Base-by-base conservation (phyloP, 2,329 filamentous ascomycete species). In the Neopestalotiopsis sp. region DNA sequence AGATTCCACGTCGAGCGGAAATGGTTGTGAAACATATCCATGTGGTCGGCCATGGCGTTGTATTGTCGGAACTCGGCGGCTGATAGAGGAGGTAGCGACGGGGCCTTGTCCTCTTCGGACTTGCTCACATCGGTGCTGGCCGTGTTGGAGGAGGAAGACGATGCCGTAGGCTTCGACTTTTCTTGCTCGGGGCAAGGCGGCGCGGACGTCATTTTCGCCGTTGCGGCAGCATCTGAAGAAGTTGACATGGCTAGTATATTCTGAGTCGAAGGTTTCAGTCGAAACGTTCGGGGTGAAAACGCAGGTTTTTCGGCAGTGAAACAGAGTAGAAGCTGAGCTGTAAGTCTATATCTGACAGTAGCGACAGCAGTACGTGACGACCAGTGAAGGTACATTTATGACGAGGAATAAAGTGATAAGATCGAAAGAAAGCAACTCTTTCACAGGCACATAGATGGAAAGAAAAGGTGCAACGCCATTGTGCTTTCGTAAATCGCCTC, bases 11-110 rank as follows among this genome's bases (percentile, higher is more conserved):
- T 87, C 58, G 85, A 81, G 30, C 92, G 91, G 84, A 96, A 96
- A 81, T 92, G 87, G 74, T 90, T 89, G 82, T 96, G 93, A 90
- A 91, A 94, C 71, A 87, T 82, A 59, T 95, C 87, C 93, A 95
- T 95, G 71, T 88, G 86, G 68, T 92, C 92, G 0, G 92, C 90
- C 75, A 94, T 82, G n/a, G 85, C 85, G 80, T 95, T 94, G 80
- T 92, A 95, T 52, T 84, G 81, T 64, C 84, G 84, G 75, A 93
- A 94, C 68, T 95, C 91, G 68, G 85, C 82, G 1, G 88, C 80
- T 0, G 89, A 89, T 38, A 95, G 84, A 30, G 91, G 89, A 0
- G 91, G 89, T 1, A 92, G 79, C 14, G 82, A 73, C 67, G 83
- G 60, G 66, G 75, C 59, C 69, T 77, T 58, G 67, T 77, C 45